These are phyloP conservation scores for Botrytis aclada DNA, from an alignment of 2,329 filamentous ascomycete genomes.

Conservation along the genomic window DNA sequence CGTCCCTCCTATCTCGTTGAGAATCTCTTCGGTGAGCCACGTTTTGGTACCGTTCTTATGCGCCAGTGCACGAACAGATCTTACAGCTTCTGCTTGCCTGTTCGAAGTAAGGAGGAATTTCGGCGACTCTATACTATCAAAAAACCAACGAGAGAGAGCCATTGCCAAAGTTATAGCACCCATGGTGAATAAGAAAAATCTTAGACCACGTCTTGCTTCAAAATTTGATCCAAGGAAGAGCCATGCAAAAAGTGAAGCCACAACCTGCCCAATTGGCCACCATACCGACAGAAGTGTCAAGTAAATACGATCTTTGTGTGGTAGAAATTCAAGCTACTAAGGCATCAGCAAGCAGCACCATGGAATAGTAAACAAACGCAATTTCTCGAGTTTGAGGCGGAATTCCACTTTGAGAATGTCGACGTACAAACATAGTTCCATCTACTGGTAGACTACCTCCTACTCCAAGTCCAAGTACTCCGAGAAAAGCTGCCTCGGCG, in stretches of 20 bases:
- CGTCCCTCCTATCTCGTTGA: constrained; percentile 53
- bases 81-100: constrained; percentile 74
- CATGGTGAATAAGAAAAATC: constrained; percentile 68
- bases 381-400: neutral
- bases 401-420: neutral
- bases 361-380: neutral
- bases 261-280: constrained; percentile 81
- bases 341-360: neutral
- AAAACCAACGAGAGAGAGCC: constrained; percentile 75
- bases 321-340: constrained; percentile 67
- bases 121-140: constrained; percentile 80
- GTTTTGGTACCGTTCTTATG: constrained; percentile 66
- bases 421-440: constrained; percentile 16
- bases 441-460: constrained; percentile 48
- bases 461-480: constrained; percentile 63
- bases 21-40: constrained; percentile 71
- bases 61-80: constrained; percentile 75
- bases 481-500: constrained; percentile 57
- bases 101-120: constrained; percentile 78
- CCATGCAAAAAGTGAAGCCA: constrained; percentile 71
- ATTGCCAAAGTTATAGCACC: constrained; percentile 71
- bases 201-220: constrained; percentile 67
- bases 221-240: constrained; percentile 59
- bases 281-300: constrained; percentile 79
- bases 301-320: constrained; percentile 68